Percentiles rank a stretch among this genome's conserved stretches.
phyloP scores from a whole-genome alignment of 192 early-diverging fungal genomes.

The Linnemannia schmuckeri region DNA sequence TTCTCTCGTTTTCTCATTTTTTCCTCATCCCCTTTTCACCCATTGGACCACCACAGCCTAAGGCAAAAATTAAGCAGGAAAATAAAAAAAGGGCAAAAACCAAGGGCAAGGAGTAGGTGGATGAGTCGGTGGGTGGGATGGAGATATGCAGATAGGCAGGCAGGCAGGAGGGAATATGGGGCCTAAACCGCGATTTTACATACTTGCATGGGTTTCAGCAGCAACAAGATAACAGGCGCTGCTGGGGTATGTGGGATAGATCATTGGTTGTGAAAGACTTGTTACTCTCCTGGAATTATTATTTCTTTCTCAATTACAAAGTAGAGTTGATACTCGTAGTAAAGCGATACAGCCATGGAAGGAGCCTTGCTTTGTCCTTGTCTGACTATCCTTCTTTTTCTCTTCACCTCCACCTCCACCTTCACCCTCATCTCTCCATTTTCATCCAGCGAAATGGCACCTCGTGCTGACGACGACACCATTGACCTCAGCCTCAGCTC shows the following conservation, averaged over 20 bases:
- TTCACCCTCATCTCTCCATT: background rate
- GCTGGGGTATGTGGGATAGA: background rate
- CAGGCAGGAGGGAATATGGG: background rate
- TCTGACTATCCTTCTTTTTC: too few relatives aligned
- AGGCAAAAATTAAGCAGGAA: background rate
- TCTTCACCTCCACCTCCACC: too few relatives aligned
- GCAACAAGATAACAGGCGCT: too few relatives aligned
- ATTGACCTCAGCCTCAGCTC: conserved; percentile 64
- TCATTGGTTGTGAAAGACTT: too few relatives aligned
- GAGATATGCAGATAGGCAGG: background rate
- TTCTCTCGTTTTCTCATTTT: background rate
- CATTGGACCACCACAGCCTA: background rate
- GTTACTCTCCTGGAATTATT: too few relatives aligned
- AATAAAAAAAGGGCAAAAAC: background rate
- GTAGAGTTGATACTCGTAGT: too few relatives aligned
- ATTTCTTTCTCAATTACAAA: too few relatives aligned
- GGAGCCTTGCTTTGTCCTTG: too few relatives aligned
- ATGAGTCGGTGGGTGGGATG: background rate
- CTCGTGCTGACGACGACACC: conserved; percentile 43
- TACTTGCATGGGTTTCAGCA: too few relatives aligned
- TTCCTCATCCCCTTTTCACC: background rate
- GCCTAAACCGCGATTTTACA: background rate
- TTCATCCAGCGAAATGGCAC: conserved; percentile 42
- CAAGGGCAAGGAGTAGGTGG: background rate
- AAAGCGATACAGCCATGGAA: too few relatives aligned